Conservation (phyloP, 2,329 filamentous ascomycete genomes). For the Paraphoma chrysanthemicola region DNA sequence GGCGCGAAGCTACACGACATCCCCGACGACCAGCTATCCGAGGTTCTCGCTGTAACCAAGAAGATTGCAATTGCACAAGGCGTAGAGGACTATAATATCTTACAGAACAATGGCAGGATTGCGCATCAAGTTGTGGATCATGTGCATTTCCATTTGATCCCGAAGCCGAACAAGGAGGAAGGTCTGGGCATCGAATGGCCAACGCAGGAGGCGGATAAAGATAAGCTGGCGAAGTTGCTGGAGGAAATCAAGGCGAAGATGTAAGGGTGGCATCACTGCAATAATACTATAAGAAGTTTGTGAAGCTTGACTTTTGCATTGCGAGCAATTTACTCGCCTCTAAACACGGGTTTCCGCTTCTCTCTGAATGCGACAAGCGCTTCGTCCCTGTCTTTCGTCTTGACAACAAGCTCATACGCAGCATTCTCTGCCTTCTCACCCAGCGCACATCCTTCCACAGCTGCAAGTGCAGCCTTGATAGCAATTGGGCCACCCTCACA, state of each 20-base stretch:
- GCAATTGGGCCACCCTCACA: conserved; percentile 90
- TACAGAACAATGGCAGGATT: conserved; percentile 93
- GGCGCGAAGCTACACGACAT: conserved; percentile 92
- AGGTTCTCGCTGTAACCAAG: conserved; percentile 87
- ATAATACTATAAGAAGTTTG: neutral
- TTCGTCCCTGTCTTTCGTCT: conserved; percentile 86
- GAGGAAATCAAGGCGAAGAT: conserved; percentile 92
- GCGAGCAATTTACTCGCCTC: conserved; percentile 51
- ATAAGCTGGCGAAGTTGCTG: conserved; percentile 76
- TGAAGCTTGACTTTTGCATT: neutral
- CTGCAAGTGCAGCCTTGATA: conserved; percentile 77
- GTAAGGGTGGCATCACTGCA: conserved; percentile 53
- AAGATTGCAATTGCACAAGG: conserved; percentile 81
- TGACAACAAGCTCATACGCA: conserved; percentile 84
- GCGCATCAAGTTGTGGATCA: conserved; percentile 95
- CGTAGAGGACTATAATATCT: conserved; percentile 83
- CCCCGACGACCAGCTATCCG: conserved; percentile 82
- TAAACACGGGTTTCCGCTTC: conserved; percentile 75
- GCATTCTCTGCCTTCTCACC: conserved; percentile 81
- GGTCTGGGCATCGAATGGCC: conserved; percentile 86
- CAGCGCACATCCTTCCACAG: conserved; percentile 71
- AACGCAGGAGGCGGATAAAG: conserved; percentile 76
- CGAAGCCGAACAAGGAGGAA: conserved; percentile 85
- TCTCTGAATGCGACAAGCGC: conserved; percentile 84
- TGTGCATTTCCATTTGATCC: conserved; percentile 97